Base-by-base conservation (phyloP, 768 basidiomycete genomes). In the Kwoniella dejecticola region DNA sequence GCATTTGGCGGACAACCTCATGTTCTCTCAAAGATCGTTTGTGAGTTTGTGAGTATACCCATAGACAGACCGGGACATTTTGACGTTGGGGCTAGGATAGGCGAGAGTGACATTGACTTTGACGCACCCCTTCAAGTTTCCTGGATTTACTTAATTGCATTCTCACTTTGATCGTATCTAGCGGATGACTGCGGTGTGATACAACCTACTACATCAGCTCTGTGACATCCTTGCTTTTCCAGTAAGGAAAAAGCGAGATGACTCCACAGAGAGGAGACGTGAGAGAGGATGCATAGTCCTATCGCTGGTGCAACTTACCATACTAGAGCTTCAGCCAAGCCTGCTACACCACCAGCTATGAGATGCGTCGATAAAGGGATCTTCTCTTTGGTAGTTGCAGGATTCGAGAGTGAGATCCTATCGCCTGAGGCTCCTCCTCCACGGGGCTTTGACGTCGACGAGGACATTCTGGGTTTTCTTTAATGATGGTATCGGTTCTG, bases 121-220 rank as follows among this genome's bases (percentile, higher is more conserved):
- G 11, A 88, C 90, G 77, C 79, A 98, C 96, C 47, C 96, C 96
- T 53, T 89, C 86, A 41, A 83, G 78, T 57, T 83, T 82, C 31
- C 92, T 86, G 10, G 92, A 88, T 79, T 82, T 86, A 60, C 90
- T 90, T 58, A 99, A 87, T 81, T 99, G 96, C 96, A 99, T 99
- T n/a, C 96, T 91, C 69, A 97, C 95, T 82, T 98, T 98, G 83
- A 98, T 98, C 24, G 96, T 98, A 78, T 99, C 96, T 44, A 98
- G 86, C 11, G 93, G 93, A 76, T 95, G 93, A 79, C 93, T 95
- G 73, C 3, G 30, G 12, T 15, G 10, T 15, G 7, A 47, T 30
- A 38, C 11, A 42, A 55, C n/a, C n/a, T n/a, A n/a, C n/a, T n/a
- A n/a, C n/a, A n/a, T n/a, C n/a, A n/a, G n/a, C n/a, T n/a, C n/a